Conservation (phyloP, 2,329 filamentous ascomycete species). For the Neofusicoccum parvum region DNA sequence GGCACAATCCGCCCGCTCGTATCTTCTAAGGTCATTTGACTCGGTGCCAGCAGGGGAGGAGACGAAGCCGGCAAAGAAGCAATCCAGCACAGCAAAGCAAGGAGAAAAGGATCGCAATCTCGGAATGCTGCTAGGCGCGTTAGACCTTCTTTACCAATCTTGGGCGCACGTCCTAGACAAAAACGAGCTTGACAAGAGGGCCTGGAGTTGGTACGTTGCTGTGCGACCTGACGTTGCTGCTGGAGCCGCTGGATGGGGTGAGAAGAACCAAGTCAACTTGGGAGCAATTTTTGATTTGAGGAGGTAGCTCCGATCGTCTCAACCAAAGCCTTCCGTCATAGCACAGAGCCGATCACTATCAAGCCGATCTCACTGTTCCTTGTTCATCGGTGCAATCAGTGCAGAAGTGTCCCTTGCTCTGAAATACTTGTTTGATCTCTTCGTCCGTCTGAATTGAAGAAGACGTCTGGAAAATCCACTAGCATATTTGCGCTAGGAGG, state of each 20-base stretch:
- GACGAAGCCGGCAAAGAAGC: slow-evolving; percentile 51
- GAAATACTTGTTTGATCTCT: too few relatives aligned
- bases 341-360: slow-evolving; percentile 8
- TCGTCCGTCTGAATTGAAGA: too few relatives aligned
- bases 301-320: slow-evolving; percentile 4
- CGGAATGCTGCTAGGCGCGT: slow-evolving; percentile 67
- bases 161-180: slow-evolving; percentile 67
- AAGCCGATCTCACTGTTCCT: background rate
- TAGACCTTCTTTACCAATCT: slow-evolving; percentile 72
- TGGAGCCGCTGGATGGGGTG: slow-evolving; percentile 80
- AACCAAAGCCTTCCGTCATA: background rate
- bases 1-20: slow-evolving; percentile 67
- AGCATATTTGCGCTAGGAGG: too few relatives aligned
- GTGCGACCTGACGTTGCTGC: slow-evolving; percentile 75
- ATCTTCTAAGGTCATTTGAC: slow-evolving; percentile 60
- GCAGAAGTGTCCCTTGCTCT: background rate
- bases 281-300: slow-evolving; percentile 55
- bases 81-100: slow-evolving; percentile 54
- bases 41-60: background rate
- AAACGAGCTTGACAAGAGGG: slow-evolving; percentile 71
- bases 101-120: slow-evolving; percentile 71
- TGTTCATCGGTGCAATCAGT: background rate
- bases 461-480: too few relatives aligned
- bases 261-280: slow-evolving; percentile 71
- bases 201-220: slow-evolving; percentile 80